Percentiles rank a stretch among this genome's conserved stretches.
phyloP scores from a whole-genome alignment of 345 rosid species.

The Excoecaria agallocha region DNA sequence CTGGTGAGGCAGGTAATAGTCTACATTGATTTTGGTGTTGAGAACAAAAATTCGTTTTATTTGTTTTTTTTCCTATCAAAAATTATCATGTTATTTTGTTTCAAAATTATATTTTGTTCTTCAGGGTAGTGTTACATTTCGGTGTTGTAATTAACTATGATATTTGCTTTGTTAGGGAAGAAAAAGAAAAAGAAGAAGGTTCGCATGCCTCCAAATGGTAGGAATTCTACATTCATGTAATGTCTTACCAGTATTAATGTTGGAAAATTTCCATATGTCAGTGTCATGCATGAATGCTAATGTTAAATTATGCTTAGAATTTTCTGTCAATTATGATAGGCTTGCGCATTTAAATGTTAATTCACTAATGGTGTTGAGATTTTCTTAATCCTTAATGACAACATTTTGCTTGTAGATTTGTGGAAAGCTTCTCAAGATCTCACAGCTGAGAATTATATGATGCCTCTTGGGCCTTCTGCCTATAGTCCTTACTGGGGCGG shows the following conservation, averaged over 20 bases:
- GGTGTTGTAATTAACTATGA: slow-evolving; percentile 2
- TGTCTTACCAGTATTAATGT: not conserved
- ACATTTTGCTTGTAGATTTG: slow-evolving; percentile 41
- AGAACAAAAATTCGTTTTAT: not conserved
- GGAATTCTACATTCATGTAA: not conserved
- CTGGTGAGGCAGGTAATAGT: slow-evolving; percentile 25
- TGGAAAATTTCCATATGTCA: too few relatives aligned
- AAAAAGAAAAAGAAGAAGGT: slow-evolving; percentile 83
- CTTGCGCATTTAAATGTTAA: not conserved
- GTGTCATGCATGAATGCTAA: not conserved
- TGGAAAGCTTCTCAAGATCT: slow-evolving; percentile 71
- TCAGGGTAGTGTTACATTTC: not conserved
- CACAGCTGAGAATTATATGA: slow-evolving; percentile 72
- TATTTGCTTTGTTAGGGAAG: slow-evolving; percentile 51
- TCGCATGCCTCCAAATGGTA: slow-evolving; percentile 59
- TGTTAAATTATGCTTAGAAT: not conserved
- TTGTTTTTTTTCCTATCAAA: not conserved
- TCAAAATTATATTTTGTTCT: not conserved
- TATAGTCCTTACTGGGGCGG: slow-evolving; percentile 75
- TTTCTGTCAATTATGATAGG: not conserved
- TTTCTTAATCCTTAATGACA: slow-evolving; percentile 8
- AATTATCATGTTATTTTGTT: not conserved
- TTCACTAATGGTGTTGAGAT: slow-evolving; percentile 4
- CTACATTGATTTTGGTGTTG: not conserved
- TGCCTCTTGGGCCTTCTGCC: slow-evolving; percentile 69